Evolutionary conservation across 192 early-diverging fungal genomes (phyloP).

Genomic region (Coemansia sp.): DNA sequence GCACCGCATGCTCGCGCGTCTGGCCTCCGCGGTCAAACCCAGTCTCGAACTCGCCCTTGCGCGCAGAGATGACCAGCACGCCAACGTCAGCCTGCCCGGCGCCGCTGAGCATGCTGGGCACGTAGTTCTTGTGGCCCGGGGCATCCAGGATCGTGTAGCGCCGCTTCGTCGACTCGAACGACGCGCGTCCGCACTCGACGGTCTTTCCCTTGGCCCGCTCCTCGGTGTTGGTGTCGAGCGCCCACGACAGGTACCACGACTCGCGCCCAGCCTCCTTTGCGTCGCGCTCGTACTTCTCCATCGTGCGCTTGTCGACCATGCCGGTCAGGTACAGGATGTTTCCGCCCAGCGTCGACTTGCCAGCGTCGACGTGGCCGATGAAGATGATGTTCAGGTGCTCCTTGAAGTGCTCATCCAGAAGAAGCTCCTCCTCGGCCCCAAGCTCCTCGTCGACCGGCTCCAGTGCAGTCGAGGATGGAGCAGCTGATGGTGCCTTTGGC

Average conservation of each 20-base stretch:
- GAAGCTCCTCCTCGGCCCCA: constrained; percentile 59
- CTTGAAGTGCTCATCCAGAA: constrained; percentile 78
- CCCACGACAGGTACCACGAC: constrained; percentile 99
- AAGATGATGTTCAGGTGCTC: constrained; percentile 98
- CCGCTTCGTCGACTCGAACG: constrained; percentile 94
- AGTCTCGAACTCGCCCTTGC: constrained; percentile 99
- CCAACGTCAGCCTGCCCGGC: constrained; percentile 97
- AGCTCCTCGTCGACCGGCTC: constrained; percentile 16
- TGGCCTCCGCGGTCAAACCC: constrained; percentile 99
- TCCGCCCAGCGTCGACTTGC: constrained; percentile 99
- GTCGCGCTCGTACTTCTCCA: constrained; percentile 99
- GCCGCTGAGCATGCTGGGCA: constrained; percentile 96
- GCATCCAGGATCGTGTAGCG: constrained; percentile 98
- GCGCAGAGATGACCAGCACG: constrained; percentile 93
- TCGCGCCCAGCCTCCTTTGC: constrained; percentile 97
- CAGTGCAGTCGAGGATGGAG: neutral
- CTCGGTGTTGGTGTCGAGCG: constrained; percentile 94
- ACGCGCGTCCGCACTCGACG: constrained; percentile 96
- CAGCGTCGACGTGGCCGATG: constrained; percentile 97
- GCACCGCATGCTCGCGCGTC: constrained; percentile 95
- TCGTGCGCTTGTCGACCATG: constrained; percentile 98
- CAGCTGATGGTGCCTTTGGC: constrained; percentile 2
- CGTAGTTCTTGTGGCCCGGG: constrained; percentile 98
- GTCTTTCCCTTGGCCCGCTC: constrained; percentile 99
- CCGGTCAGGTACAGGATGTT: constrained; percentile 93